These are phyloP conservation scores for Boechera retrofracta DNA, from an alignment of 345 rosid species.

Conservation along the genomic window DNA sequence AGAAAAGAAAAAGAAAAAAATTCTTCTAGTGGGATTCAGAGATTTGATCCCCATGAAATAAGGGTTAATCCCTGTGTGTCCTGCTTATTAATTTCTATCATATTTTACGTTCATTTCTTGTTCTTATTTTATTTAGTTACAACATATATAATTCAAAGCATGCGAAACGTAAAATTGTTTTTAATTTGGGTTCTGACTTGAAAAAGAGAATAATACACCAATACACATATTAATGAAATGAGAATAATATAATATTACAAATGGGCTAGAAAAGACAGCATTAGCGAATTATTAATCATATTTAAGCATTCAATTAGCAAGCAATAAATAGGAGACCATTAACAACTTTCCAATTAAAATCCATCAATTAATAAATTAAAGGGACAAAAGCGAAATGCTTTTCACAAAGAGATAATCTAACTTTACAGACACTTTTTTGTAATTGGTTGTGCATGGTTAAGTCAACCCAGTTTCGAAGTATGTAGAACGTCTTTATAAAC, in stretches of 20 bases:
- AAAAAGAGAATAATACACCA: constrained; percentile 9
- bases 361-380: constrained; percentile 22
- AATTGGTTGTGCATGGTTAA: constrained; percentile 27
- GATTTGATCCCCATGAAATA: neutral
- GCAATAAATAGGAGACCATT: constrained; percentile 36
- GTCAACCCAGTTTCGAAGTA: constrained; percentile 41
- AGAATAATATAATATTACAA: constrained; percentile 17
- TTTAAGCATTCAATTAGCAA: constrained; percentile 19
- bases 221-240: constrained; percentile 20
- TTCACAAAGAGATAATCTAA: constrained; percentile 33
- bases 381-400: constrained; percentile 39
- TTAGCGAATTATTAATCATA: constrained; percentile 10
- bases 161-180: constrained; percentile 10
- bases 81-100: neutral
- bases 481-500: constrained; percentile 35
- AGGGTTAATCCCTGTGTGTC: neutral
- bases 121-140: neutral
- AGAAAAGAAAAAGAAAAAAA: too few species aligned
- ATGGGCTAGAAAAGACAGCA: constrained; percentile 30
- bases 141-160: neutral
- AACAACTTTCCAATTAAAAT: constrained; percentile 42
- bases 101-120: constrained; percentile 20
- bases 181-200: constrained; percentile 18
- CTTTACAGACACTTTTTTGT: neutral
- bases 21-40: neutral